Evolutionary conservation across 228 moss, liverwort and hornwort genomes (phyloP).

Genomic region (Sphagnum fallax): DNA sequence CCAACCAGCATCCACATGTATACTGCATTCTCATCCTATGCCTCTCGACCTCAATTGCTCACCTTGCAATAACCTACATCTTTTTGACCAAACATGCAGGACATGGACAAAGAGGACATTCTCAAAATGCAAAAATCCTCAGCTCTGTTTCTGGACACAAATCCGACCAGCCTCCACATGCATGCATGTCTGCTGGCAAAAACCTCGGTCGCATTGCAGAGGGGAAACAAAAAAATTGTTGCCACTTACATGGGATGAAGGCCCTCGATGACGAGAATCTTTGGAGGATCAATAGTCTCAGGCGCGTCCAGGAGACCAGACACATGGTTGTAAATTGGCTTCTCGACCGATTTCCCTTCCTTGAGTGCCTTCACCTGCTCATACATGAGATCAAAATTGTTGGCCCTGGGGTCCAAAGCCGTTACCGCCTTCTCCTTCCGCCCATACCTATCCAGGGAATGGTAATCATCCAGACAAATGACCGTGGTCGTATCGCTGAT

Average conservation of each 20-base stretch:
- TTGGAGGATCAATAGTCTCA: slow-evolving; percentile 62
- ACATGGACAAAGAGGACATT: no score
- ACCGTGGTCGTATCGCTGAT: slow-evolving; percentile 94
- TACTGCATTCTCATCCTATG: no score
- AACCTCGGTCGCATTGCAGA: no score
- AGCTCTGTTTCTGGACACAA: no score
- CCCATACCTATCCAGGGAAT: slow-evolving; percentile 88
- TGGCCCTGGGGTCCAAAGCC: slow-evolving; percentile 82
- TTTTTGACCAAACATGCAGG: no score
- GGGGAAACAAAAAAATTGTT: no score
- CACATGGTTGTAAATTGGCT: slow-evolving; percentile 98
- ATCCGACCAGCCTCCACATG: no score
- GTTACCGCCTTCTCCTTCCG: slow-evolving; percentile 94
- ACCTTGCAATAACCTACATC: no score
- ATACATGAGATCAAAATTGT: slow-evolving; percentile 98
- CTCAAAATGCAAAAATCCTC: no score
- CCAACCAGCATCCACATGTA: no score
- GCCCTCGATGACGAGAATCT: slow-evolving; percentile 91
- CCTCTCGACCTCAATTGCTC: no score
- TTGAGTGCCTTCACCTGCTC: slow-evolving; percentile 99
- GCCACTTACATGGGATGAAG: slow-evolving; percentile 79
- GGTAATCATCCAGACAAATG: slow-evolving; percentile 93
- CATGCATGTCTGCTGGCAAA: no score
- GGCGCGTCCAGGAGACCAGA: slow-evolving; percentile 79
- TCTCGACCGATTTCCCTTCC: slow-evolving; percentile 73